These are phyloP conservation scores for Millerozyma acaciae DNA, from an alignment of 805 yeast species.

Conservation along the genomic window DNA sequence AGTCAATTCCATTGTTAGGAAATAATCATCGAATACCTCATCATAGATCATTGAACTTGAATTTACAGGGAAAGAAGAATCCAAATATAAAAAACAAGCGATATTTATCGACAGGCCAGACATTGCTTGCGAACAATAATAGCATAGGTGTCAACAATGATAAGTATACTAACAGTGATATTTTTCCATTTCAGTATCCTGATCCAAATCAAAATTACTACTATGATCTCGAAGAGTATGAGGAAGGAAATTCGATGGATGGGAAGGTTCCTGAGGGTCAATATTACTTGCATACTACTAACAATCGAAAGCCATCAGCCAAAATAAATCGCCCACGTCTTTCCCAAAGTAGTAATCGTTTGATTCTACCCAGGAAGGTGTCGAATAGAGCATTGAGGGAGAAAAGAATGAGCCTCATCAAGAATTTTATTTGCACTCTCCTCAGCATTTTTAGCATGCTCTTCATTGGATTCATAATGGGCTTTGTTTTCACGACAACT, in stretches of 20 bases:
- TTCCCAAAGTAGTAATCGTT: constrained; percentile 20
- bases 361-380: constrained; percentile 27
- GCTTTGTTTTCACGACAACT: constrained; percentile 80
- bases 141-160: constrained; percentile 7
- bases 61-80: constrained; percentile 20
- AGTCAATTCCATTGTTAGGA: constrained; percentile 28
- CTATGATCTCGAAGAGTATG: constrained; percentile 38
- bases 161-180: constrained; percentile 14
- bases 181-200: constrained; percentile 34
- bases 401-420: constrained; percentile 19
- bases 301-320: no score
- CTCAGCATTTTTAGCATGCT: constrained; percentile 48
- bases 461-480: constrained; percentile 72
- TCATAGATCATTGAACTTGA: constrained; percentile 38
- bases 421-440: constrained; percentile 40
- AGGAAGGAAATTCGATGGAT: constrained; percentile 8
- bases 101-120: constrained; percentile 36
- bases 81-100: constrained; percentile 26
- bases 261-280: constrained; percentile 12
- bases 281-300: no score
- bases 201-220: constrained; percentile 26
- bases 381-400: constrained; percentile 13
- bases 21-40: constrained; percentile 31
- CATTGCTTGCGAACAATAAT: constrained; percentile 11
- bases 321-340: constrained; percentile 16